Conservation (phyloP, 371 early-diverging fungal genomes). For the Actinomortierella wolfii region DNA sequence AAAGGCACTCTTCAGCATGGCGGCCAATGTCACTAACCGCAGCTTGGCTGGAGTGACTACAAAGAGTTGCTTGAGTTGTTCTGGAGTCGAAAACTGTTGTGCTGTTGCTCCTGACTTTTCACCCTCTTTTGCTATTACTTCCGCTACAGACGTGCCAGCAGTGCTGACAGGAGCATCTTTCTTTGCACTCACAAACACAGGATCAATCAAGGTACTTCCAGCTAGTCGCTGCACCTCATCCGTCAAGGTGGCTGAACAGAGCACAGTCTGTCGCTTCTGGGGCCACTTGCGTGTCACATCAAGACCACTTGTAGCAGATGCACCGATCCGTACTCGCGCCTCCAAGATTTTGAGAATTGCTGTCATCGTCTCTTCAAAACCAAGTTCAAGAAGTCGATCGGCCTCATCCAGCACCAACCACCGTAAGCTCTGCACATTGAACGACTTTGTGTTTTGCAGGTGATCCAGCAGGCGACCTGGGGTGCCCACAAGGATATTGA, state of each 20-base stretch:
- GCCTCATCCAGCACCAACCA: slow-evolving; percentile 99
- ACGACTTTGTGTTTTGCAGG: slow-evolving; percentile 84
- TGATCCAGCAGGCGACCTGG: slow-evolving; percentile 99
- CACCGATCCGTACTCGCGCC: slow-evolving; percentile 48
- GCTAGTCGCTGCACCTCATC: slow-evolving; percentile 86
- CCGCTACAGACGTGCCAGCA: slow-evolving; percentile 18
- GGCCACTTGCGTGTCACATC: slow-evolving; percentile 61
- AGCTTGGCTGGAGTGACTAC: slow-evolving; percentile 88
- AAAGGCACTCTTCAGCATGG: slow-evolving; percentile 64
- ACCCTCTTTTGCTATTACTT: slow-evolving; percentile 47
- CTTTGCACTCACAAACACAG: slow-evolving; percentile 63
- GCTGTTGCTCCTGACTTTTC: slow-evolving; percentile 23
- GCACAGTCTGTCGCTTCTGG: slow-evolving; percentile 75
- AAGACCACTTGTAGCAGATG: slow-evolving; percentile 35
- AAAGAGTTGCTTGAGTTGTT: slow-evolving; percentile 85
- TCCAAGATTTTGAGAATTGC: slow-evolving; percentile 75
- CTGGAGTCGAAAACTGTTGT: slow-evolving; percentile 66
- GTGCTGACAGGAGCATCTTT: slow-evolving; percentile 36
- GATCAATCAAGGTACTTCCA: slow-evolving; percentile 74
- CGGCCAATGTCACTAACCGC: slow-evolving; percentile 83
- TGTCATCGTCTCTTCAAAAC: slow-evolving; percentile 93
- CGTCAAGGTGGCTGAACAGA: slow-evolving; percentile 93
- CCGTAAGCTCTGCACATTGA: slow-evolving; percentile 71
- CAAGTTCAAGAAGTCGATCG: slow-evolving; percentile 96
- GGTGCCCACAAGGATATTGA: slow-evolving; percentile 94